Base-by-base conservation (phyloP, 768 basidiomycete genomes). In the Rhizopogon vinicolor region DNA sequence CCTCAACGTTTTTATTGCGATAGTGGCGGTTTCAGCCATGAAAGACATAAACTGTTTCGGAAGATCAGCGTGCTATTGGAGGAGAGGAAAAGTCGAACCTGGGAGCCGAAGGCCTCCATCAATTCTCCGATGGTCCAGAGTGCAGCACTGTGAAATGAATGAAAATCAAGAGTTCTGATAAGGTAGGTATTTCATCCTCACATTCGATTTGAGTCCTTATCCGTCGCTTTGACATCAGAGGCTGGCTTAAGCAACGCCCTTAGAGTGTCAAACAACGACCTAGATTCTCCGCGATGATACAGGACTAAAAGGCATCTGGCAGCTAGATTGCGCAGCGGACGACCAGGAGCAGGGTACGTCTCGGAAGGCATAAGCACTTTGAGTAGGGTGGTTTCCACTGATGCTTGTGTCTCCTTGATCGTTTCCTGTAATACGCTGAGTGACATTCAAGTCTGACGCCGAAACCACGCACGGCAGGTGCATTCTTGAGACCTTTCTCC, bases 101-200 rank as follows among this genome's bases (percentile, higher is more conserved):
- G 91, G 5, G 86, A 77, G 5, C 96, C 96, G 65, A 87, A 91
- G 6, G 75, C 76, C 28, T 75, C 80, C 90, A 98, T 98, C 7
- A 98, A 70, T 66, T 96, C 93, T 3, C 93, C 95, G 22, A 95
- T 82, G 57, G 88, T 87, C 58, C 86, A 91, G 65, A 93, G 85
- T 3, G 91, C 86, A 10, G 93, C 90, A 57, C 92, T 94, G 58
- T 63, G 41, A 35, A 54, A 5, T 13, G 14, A 51, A 28, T 57
- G 59, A 44, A 44, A 51, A 55, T 61, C 42, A 53, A 5, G 54
- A 9, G 5, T 41, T 14, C 52, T 19, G 42, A 49, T 22, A 53
- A 13, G 16, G 9, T 41, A 42, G 13, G 16, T 14, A 19, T 31
- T 14, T 18, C 28, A 14, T 44, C 67, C 88, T 63, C 63, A 91